Evolutionary conservation across 495 filamentous ascomycete species (phyloP).

Genomic region (Penicillium parvum): DNA sequence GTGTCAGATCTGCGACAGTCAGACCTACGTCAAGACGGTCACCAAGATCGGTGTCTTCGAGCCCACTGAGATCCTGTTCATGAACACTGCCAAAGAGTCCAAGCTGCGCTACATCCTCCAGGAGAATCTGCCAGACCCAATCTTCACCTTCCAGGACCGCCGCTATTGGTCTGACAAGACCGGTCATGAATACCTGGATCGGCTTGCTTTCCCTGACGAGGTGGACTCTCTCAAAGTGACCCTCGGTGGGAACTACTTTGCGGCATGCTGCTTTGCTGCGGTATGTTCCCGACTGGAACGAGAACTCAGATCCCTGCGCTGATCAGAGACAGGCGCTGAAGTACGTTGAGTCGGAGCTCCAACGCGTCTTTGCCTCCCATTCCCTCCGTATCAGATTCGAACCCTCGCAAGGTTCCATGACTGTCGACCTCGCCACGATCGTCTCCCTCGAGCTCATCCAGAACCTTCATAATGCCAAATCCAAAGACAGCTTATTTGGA

Average conservation of each 20-base stretch:
- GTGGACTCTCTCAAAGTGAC: constrained; percentile 72
- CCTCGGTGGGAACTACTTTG: constrained; percentile 82
- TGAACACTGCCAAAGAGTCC: constrained; percentile 65
- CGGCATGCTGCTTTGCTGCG: constrained; percentile 82
- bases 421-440: constrained; percentile 85
- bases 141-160: constrained; percentile 66
- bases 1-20: constrained; percentile 86
- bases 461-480: constrained; percentile 72
- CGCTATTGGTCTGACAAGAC: constrained; percentile 83
- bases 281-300: constrained; percentile 43
- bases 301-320: constrained; percentile 16
- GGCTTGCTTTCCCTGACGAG: constrained; percentile 71
- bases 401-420: constrained; percentile 90
- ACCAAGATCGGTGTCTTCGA: constrained; percentile 78
- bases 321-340: constrained; percentile 59
- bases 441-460: constrained; percentile 84
- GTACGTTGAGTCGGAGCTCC: constrained; percentile 67
- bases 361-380: constrained; percentile 64
- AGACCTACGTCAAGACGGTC: constrained; percentile 78
- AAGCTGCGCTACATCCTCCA: constrained; percentile 75
- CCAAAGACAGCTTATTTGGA: constrained; percentile 74
- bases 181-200: constrained; percentile 74
- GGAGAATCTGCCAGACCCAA: constrained; percentile 52
- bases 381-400: constrained; percentile 83
- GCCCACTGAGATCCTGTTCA: constrained; percentile 69